These are phyloP conservation scores for Nephelium lappaceum DNA, from an alignment of 345 rosid species.

Conservation along the genomic window DNA sequence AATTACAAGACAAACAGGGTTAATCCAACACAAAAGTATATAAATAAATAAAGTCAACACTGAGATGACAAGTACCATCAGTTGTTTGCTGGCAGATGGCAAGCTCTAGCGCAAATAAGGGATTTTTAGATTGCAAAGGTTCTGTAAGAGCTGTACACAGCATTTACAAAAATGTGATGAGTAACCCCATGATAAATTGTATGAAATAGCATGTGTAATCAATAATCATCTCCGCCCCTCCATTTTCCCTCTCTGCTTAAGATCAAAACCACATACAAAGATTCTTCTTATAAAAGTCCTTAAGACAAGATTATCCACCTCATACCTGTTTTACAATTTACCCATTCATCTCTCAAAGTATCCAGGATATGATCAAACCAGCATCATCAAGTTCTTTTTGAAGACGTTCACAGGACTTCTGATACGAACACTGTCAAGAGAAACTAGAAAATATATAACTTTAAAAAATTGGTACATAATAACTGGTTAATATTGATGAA, in stretches of 20 bases:
- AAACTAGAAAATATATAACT: conserved; percentile 66
- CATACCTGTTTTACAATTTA: conserved; percentile 51
- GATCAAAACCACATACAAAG: not conserved
- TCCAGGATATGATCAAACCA: conserved; percentile 63
- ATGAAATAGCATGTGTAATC: not conserved
- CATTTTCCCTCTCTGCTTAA: not conserved
- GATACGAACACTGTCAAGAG: conserved; percentile 59
- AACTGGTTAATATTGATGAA: conserved; percentile 4
- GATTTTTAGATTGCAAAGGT: conserved; percentile 43
- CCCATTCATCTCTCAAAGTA: conserved; percentile 49
- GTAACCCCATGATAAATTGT: not conserved
- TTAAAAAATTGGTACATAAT: conserved; percentile 36
- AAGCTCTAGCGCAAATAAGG: conserved; percentile 53
- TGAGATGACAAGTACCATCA: conserved; percentile 33
- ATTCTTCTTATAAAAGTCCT: not conserved
- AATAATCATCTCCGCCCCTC: not conserved
- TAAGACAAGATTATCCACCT: not conserved
- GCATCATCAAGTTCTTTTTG: conserved; percentile 58
- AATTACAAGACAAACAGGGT: not conserved
- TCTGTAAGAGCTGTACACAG: conserved; percentile 52
- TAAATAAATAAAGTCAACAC: not conserved
- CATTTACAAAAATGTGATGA: conserved; percentile 19
- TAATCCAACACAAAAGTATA: not conserved
- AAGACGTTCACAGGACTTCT: conserved; percentile 41
- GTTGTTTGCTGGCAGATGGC: conserved; percentile 31